Conservation (phyloP, 1,139 yeast species). For the Scheffersomyces stambukii region DNA sequence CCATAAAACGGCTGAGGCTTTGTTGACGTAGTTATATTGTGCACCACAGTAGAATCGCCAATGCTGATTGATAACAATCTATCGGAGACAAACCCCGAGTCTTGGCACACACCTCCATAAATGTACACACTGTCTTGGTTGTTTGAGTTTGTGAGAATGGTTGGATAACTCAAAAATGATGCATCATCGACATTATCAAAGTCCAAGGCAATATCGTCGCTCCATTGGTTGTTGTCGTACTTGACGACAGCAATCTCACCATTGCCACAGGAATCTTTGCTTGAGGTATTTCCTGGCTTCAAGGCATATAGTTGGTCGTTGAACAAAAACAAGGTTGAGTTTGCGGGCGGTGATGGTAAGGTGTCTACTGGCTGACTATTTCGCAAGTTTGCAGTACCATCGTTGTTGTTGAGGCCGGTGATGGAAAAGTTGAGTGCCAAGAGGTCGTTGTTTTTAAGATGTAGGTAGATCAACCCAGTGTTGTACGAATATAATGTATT, state of each 20-base stretch:
- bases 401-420: constrained; percentile 18
- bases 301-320: constrained; percentile 28
- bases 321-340: constrained; percentile 29
- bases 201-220: constrained; percentile 12
- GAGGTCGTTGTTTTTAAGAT: constrained; percentile 34
- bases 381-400: constrained; percentile 11
- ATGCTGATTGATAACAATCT: constrained; percentile 31
- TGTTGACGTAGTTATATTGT: constrained; percentile 39
- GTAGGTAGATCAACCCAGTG: constrained; percentile 32
- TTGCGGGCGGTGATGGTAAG: constrained; percentile 28
- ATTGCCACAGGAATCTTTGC: constrained; percentile 24
- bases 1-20: constrained; percentile 44
- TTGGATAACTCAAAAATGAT: constrained; percentile 27
- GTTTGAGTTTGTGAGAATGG: constrained; percentile 26
- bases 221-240: constrained; percentile 26
- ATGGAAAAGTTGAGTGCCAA: constrained; percentile 33
- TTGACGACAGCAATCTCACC: constrained; percentile 23
- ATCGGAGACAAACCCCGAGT: constrained; percentile 16
- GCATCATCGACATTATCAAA: constrained; percentile 24
- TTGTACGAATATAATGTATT: constrained; percentile 34
- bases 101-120: constrained; percentile 35
- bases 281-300: constrained; percentile 4
- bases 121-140: constrained; percentile 25
- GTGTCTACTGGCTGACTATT: constrained; percentile 19
- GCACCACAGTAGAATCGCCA: constrained; percentile 19